Base-by-base conservation (phyloP, 2,329 filamentous ascomycete species). In the Colletotrichum lindemuthianum region DNA sequence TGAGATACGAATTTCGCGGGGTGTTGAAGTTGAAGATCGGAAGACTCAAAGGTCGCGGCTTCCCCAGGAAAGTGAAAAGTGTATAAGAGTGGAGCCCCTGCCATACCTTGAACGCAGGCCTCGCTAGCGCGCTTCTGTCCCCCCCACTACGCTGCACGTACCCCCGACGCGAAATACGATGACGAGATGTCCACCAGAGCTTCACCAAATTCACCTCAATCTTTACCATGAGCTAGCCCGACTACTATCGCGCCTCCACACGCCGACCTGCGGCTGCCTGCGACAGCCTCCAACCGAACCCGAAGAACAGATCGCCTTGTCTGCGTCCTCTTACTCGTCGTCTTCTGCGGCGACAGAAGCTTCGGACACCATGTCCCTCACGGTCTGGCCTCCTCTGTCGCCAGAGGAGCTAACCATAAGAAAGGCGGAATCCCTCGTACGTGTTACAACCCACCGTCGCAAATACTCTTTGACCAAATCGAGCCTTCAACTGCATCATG, bases 361-460 rank as follows among this genome's bases (percentile, higher is more conserved):
- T 41, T 32, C 24, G 4, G 15, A 45, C 67, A 69, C 66, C 68
- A 88, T 88, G 86, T 86, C 86, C 67, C 75, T 88, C 69, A 83
- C 82, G 69, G 82, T 88, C 78, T 88, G 85, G 85, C 86, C 86
- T 74, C 79, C 79, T 70, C 74, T 87, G 60, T 75, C 83, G 57
- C 79, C 80, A 4, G 78, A 76, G 36, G 80, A 85, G 70, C 81
- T 87, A 75, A 79, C 82, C 77, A 72, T 75, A 71, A 81, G 81
- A 68, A 76, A 81, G 69, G 81, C 81, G 69, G 78, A 81, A 67
- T 79, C 82, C 58, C 82, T 84, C 76, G 86, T 88, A 77, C 68
- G 81, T 70, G 16, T 15, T 16, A 10, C 37, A 6, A 9, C 10
- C 4, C 15, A 1, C 33, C 16, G 13, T 15, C 41, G 11, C 24